Conservation (phyloP, 2,329 filamentous ascomycete genomes). For the Clarireedia hainanense region DNA sequence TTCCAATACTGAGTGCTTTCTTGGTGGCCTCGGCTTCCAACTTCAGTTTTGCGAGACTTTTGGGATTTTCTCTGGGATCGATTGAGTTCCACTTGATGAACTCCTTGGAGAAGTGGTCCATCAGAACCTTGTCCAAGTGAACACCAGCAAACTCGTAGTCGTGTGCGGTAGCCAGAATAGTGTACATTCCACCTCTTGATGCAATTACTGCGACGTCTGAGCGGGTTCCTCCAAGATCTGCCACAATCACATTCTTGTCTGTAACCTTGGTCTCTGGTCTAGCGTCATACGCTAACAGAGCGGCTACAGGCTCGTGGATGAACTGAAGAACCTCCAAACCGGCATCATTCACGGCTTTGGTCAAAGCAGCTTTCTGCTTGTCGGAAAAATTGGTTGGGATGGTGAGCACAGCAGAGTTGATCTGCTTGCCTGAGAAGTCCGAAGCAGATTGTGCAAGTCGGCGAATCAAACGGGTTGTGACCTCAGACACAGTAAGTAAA, state of each 20-base stretch:
- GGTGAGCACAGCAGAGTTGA: conserved; percentile 91
- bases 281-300: conserved; percentile 85
- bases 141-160: conserved; percentile 90
- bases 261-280: conserved; percentile 63
- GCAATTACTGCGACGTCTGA: conserved; percentile 88
- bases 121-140: conserved; percentile 80
- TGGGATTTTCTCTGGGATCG: conserved; percentile 75
- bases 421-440: conserved; percentile 85
- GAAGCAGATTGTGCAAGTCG: conserved; percentile 76
- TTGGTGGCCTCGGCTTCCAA: conserved; percentile 86
- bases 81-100: conserved; percentile 89
- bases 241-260: conserved; percentile 88
- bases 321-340: conserved; percentile 86
- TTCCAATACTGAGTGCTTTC: conserved; percentile 82
- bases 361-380: conserved; percentile 74
- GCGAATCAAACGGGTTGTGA: conserved; percentile 76
- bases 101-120: conserved; percentile 97
- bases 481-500: conserved; percentile 68
- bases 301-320: conserved; percentile 84
- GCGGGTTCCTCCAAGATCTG: conserved; percentile 85
- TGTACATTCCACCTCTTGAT: conserved; percentile 93
- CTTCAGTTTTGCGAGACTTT: conserved; percentile 84
- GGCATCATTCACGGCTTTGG: conserved; percentile 68
- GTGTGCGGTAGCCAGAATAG: conserved; percentile 83
- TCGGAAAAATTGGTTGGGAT: conserved; percentile 91